Base-by-base conservation (phyloP, 108 stramenopile genomes). In the Nitzschia palea region DNA sequence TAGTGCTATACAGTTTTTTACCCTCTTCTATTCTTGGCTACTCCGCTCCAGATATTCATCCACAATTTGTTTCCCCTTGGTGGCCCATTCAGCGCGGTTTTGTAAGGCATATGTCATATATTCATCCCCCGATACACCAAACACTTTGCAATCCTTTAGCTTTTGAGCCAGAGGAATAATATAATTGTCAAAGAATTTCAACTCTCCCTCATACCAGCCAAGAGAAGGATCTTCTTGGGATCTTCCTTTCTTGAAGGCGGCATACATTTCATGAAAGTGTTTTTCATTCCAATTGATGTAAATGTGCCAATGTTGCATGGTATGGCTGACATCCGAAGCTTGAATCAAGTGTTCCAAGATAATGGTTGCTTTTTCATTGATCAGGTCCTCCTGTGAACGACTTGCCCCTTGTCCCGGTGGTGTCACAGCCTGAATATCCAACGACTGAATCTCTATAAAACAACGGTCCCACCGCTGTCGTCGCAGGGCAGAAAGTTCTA, bases 271-370 rank as follows among this genome's bases (percentile, higher is more conserved):
- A 26, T 62, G 73, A 62, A 74, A 77, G 9, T 78, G 54, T 10
- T 55, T 65, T 59, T 61, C 45, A 40, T 81, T 81, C 80, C 80
- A 81, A 40, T 78, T 73, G 60, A 70, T 68, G 52, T 77, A 81
- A 33, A 78, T 60, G 36, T 48, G 62, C 27, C 71, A 81, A 52
- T 71, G 61, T 36, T 81, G 80, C 76, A 78, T 73, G 1, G 80
- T 81, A 45, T 81, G 80, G 5, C 68, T 68, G 23, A 81, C 61
- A 42, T 81, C 80, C 10, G 80, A 62, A 17, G 45, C 77, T 30
- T 77, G 71, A 55, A 81, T 70, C 61, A 81, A 65, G 14, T 66
- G 62, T 23, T 81, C 80, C 29, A 81, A 50, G 0, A 73, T 63
- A 3, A 71, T 15, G 17, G 76, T 67, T 22, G 65, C 76, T 53